A percentile compares a stretch with the other conserved stretches of the same genome.
Evolutionary conservation across 2,329 filamentous ascomycete species (phyloP).

Genomic region (Paraconiothyrium brasiliense): DNA sequence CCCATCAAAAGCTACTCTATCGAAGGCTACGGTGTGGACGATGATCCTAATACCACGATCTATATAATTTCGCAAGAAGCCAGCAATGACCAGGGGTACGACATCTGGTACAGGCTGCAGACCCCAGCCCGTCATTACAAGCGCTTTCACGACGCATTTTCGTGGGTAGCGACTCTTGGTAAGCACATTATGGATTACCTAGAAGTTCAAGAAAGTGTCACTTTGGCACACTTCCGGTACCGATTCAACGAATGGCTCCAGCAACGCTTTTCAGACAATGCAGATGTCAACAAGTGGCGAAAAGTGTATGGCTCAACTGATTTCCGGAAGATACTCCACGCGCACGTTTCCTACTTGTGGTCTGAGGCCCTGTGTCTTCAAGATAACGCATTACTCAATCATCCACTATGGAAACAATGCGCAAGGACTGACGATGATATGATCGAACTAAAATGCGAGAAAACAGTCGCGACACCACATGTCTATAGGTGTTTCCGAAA

Average conservation of each 20-base stretch:
- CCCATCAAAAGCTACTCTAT: slow-evolving; percentile 69
- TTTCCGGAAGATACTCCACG: slow-evolving; percentile 69
- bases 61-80: slow-evolving; percentile 68
- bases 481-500: slow-evolving; percentile 71
- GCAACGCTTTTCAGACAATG: slow-evolving; percentile 54
- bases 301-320: slow-evolving; percentile 57
- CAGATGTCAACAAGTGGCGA: slow-evolving; percentile 65
- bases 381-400: slow-evolving; percentile 47
- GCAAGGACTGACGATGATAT: slow-evolving; percentile 18
- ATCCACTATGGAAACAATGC: slow-evolving; percentile 65
- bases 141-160: slow-evolving; percentile 69
- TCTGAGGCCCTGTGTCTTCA: slow-evolving; percentile 68
- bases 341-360: slow-evolving; percentile 70
- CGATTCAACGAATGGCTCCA: slow-evolving; percentile 68
- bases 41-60: slow-evolving; percentile 62
- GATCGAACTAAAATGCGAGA: slow-evolving; percentile 27
- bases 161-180: slow-evolving; percentile 75
- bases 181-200: slow-evolving; percentile 79
- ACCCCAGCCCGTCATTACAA: slow-evolving; percentile 68
- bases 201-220: slow-evolving; percentile 48
- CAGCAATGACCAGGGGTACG: slow-evolving; percentile 29
- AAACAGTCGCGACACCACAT: slow-evolving; percentile 76
- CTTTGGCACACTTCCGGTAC: slow-evolving; percentile 65
- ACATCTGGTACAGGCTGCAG: slow-evolving; percentile 72
- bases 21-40: slow-evolving; percentile 68